Conservation (phyloP, 208 protist species). For the Entamoeba invadens region DNA sequence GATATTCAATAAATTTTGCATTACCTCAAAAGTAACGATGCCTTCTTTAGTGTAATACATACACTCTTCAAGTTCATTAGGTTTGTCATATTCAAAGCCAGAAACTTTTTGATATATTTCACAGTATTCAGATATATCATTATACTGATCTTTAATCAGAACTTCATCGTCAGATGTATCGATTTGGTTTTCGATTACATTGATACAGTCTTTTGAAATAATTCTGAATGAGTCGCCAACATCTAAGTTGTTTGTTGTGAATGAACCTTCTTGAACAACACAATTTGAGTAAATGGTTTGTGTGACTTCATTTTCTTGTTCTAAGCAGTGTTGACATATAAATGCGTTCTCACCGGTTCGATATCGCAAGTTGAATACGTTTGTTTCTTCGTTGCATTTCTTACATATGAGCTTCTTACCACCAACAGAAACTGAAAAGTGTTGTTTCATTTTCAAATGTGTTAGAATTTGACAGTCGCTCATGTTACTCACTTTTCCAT, state of each 20-base stretch:
- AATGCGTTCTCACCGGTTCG: neutral
- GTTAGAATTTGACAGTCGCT: neutral
- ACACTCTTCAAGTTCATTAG: neutral
- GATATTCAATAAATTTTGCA: neutral
- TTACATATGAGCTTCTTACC: neutral
- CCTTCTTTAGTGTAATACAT: neutral
- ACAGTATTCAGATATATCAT: neutral
- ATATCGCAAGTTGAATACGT: neutral
- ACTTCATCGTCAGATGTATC: neutral
- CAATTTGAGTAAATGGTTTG: neutral
- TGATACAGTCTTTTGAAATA: neutral
- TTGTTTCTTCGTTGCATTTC: neutral
- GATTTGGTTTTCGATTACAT: neutral
- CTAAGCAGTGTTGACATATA: neutral
- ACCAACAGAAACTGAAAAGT: neutral
- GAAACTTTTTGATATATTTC: neutral
- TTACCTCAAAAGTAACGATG: neutral
- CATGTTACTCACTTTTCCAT: neutral
- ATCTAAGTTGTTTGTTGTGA: neutral
- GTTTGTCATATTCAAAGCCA: neutral
- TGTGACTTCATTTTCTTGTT: neutral
- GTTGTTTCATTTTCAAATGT: neutral
- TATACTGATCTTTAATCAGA: neutral
- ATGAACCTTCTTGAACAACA: neutral
- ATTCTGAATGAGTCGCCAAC: neutral